Base-by-base conservation (phyloP, 2,329 filamentous ascomycete genomes). In the Phialemonium atrogriseum region DNA sequence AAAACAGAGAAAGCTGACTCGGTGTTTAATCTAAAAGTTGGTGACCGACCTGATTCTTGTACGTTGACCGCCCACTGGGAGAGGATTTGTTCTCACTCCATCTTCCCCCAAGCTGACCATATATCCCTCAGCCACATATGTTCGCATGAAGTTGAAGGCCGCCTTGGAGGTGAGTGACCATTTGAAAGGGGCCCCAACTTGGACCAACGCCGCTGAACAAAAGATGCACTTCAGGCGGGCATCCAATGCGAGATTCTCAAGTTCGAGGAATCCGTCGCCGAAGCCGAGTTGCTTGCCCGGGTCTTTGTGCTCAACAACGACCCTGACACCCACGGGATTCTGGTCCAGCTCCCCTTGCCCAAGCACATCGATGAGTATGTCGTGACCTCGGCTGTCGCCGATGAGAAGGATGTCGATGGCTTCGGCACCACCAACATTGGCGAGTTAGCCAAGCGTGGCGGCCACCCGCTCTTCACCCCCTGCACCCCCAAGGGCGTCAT, bases 81-180 rank as follows among this genome's bases (percentile, higher is more conserved):
- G n/a, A n/a, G n/a, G n/a, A n/a, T n/a, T n/a, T n/a, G n/a, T n/a
- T n/a, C n/a, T n/a, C n/a, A 25, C 7, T 7, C 7, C 8, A 25
- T 22, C 24, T 40, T 37, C 39, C 36, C 41, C 38, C 27, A 14
- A n/a, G n/a, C n/a, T n/a, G n/a, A n/a, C n/a, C n/a, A n/a, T n/a
- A n/a, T n/a, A n/a, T n/a, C n/a, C n/a, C n/a, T n/a, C n/a, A n/a
- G 84, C 80, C 52, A 96, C 89, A 32, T 98, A 98, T 83, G 89
- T 98, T 62, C 88, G 88, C 64, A 98, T 98, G 91, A 98, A 98
- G 69, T 67, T 95, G 52, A 98, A 95, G 73, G 91, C 91, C 44
- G 91, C 91, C 36, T 70, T 84, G 56, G 91, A 96, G 73, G 84
- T 87, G 66, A 47, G 63, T 43, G 9, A 30, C 9, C 14, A 19